phyloP scores from a whole-genome alignment of 768 basidiomycete species.

The Melanogaster broomeanus region DNA sequence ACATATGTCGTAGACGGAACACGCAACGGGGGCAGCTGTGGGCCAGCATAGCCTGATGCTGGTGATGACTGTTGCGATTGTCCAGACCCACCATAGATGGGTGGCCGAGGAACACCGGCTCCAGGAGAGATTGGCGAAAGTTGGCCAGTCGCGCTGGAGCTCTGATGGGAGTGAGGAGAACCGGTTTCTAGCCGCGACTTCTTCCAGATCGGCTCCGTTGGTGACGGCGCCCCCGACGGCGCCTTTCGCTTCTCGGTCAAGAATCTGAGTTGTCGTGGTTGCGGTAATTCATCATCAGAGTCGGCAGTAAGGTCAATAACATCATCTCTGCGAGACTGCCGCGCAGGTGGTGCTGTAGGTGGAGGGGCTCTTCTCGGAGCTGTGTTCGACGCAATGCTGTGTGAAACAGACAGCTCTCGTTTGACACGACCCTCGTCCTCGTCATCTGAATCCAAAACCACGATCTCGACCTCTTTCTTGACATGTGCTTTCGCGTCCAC shows the following conservation, averaged over 20 bases:
- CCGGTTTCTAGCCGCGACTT: slow-evolving; percentile 46
- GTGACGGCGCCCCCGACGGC: slow-evolving; percentile 47
- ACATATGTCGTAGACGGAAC: slow-evolving; percentile 21
- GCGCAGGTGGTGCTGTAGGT: slow-evolving; percentile 15
- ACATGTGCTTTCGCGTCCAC: slow-evolving; percentile 41
- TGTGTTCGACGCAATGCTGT: slow-evolving; percentile 44
- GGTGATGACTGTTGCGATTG: slow-evolving; percentile 3
- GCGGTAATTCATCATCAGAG: slow-evolving; percentile 69
- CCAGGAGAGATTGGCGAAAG: slow-evolving; percentile 30
- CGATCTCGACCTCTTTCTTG: slow-evolving; percentile 56
- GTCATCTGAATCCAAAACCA: slow-evolving; percentile 72
- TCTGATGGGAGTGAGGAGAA: slow-evolving; percentile 10
- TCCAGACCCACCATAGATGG: slow-evolving; percentile 13
- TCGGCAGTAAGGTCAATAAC: slow-evolving; percentile 88
- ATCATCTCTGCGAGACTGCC: slow-evolving; percentile 41
- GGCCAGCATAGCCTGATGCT: slow-evolving; percentile 18
- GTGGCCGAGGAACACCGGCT: slow-evolving; percentile 8
- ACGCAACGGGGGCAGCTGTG: slow-evolving; percentile 30
- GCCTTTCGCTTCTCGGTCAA: slow-evolving; percentile 61
- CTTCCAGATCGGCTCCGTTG: slow-evolving; percentile 76
- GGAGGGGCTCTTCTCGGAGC: slow-evolving; percentile 28
- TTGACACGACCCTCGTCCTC: slow-evolving; percentile 79
- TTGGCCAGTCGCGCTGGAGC: slow-evolving; percentile 5
- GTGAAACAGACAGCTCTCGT: slow-evolving; percentile 70
- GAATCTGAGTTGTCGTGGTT: slow-evolving; percentile 30